Evolutionary conservation across 306 rosid species (phyloP), one percentile per base, ranked within the genome.

Genomic region (Trifolium repens): DNA sequence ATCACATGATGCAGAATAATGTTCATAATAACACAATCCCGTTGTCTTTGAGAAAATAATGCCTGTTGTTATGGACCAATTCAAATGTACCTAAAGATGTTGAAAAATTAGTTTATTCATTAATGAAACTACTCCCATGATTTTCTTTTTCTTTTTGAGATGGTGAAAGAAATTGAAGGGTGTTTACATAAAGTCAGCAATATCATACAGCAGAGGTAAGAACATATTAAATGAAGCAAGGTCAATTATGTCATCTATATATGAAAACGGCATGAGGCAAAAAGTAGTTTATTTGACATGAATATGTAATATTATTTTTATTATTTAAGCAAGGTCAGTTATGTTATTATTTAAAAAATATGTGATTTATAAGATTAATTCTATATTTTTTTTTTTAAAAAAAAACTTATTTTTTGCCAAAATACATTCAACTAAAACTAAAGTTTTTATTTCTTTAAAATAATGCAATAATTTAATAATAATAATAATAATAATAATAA

Each of bases 21-120:
- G 16, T 12, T 65, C 35, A 22, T 22, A 22, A 53, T 16, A 24
- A 67, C 43, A 11, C 14, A 24, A 39, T 37, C 49, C 61, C 70
- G 73, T 15, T 37, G 54, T 82, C 44, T 65, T 34, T 50, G 55
- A 22, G 9, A 68, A 61, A 44, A 12, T 69, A 71, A 19, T 27
- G 34, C 9, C 22, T 22, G 4, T 22, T 53, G 9, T 67, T 24
- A 22, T 22, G 24, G 24, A 22, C 24, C 1, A 22, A 22, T 22
- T 7, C 52, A 4, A 5, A 32, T 47, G 42, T 53, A 47, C 27
- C 62, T 32, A 32, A 17, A 17, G 4, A 32, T 32, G 35, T 32
- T 32, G 35, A 32, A 32, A 4, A 32, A 32, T 4, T 32, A 42
- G 35, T 34, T 32, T 5, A 43, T n/a, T 27, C 68, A 9, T 50